These are phyloP conservation scores for Scheffersomyces stambukii DNA, from an alignment of 1,139 yeast genomes.

Conservation along the genomic window DNA sequence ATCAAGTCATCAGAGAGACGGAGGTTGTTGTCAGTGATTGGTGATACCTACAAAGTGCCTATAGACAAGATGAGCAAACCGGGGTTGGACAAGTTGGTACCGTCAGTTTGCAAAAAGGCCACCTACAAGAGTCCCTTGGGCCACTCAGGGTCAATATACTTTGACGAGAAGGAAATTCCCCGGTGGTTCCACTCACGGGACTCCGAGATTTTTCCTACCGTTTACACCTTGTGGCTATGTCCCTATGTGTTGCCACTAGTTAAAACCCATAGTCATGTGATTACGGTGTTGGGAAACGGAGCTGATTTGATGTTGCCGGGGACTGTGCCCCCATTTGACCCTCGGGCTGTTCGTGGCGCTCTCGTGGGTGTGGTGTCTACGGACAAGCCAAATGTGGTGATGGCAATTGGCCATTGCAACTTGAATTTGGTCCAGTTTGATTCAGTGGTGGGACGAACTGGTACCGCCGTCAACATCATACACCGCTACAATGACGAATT, in stretches of 20 bases:
- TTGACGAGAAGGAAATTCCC: conserved; percentile 63
- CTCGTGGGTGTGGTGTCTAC: conserved; percentile 71
- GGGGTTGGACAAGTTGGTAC: conserved; percentile 48
- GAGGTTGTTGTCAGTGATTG: conserved; percentile 47
- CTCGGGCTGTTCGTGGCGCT: conserved; percentile 39
- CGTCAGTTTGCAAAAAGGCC: conserved; percentile 62
- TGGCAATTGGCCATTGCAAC: conserved; percentile 71
- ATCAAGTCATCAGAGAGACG: conserved; percentile 80
- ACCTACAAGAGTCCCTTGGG: conserved; percentile 55
- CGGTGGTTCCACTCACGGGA: conserved; percentile 67
- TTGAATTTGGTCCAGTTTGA: conserved; percentile 45
- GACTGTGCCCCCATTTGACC: conserved; percentile 72
- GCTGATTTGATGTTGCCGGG: conserved; percentile 95
- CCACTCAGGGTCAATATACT: conserved; percentile 58
- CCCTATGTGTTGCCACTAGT: conserved; percentile 66
- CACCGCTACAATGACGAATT: conserved; percentile 57
- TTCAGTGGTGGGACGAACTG: conserved; percentile 50
- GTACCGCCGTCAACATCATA: conserved; percentile 61
- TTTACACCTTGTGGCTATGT: conserved; percentile 67
- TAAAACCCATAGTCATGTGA: conserved; percentile 69
- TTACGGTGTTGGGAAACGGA: conserved; percentile 61
- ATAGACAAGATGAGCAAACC: conserved; percentile 43
- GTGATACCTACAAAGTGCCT: conserved; percentile 43
- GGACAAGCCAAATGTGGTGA: conserved; percentile 56
- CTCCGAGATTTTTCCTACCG: conserved; percentile 59